A percentile compares a stretch with the other conserved stretches of the same genome.
These are phyloP conservation scores for Fusarium devonianum DNA, from an alignment of 2,329 filamentous ascomycete species.

Conservation along the genomic window DNA sequence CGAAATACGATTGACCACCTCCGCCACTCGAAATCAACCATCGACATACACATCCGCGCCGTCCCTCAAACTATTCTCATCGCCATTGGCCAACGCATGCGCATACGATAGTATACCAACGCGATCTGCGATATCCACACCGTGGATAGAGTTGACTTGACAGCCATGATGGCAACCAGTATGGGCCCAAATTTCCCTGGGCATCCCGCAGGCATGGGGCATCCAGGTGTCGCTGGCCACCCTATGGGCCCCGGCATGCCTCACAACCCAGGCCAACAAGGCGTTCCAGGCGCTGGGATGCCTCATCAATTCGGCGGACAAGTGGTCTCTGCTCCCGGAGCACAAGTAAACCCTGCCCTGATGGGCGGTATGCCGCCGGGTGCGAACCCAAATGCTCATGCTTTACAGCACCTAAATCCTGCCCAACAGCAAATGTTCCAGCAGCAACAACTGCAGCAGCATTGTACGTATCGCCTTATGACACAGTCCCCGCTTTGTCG, in stretches of 20 bases:
- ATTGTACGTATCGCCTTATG: conserved; percentile 43
- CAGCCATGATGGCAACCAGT: conserved; percentile 72
- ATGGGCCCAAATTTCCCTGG: conserved; percentile 69
- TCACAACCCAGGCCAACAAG: conserved; percentile 74
- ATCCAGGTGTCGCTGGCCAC: conserved; percentile 72
- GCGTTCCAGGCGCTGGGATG: conserved; percentile 69
- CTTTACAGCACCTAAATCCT: conserved; percentile 75
- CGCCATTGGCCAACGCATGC: conserved; percentile 44
- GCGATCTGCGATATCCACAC: conserved; percentile 64
- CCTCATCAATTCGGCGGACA: conserved; percentile 72
- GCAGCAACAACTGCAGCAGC: conserved; percentile 53
- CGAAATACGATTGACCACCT: conserved; percentile 37
- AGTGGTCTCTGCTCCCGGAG: conserved; percentile 76
- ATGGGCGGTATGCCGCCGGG: conserved; percentile 80
- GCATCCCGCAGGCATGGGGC: conserved; percentile 75
- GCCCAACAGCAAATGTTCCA: conserved; percentile 65
- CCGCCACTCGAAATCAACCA: conserved; percentile 24
- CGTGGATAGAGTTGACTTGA: conserved; percentile 58
- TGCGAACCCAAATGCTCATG: conserved; percentile 70
- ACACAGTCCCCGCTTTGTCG: background rate
- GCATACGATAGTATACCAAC: conserved; percentile 57
- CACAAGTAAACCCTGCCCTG: conserved; percentile 76
- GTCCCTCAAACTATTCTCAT: conserved; percentile 11
- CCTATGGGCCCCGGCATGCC: conserved; percentile 69
- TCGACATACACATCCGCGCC: conserved; percentile 32